phyloP scores from a whole-genome alignment of 768 basidiomycete species.

The Gloeophyllum trabeum region DNA sequence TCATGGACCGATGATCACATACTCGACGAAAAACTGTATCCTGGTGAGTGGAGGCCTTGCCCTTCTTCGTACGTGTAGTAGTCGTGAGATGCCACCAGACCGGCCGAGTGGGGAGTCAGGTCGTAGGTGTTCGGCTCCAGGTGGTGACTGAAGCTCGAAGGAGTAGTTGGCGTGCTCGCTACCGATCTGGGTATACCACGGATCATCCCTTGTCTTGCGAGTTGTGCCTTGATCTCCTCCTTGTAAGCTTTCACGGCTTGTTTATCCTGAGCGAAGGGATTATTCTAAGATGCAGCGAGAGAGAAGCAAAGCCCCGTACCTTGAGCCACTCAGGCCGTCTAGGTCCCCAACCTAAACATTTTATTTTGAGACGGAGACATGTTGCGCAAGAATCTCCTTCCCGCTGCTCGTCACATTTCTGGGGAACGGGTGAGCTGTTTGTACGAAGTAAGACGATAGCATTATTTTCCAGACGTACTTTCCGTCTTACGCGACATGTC shows the following conservation, averaged over 20 bases:
- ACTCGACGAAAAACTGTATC: too few species aligned
- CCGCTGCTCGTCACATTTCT: constrained; percentile 88
- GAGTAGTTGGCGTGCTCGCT: constrained; percentile 33
- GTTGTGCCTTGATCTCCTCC: constrained; percentile 72
- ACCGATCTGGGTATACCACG: constrained; percentile 51
- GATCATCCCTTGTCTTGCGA: constrained; percentile 68
- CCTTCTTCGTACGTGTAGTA: too few species aligned
- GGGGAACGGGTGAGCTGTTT: constrained; percentile 5
- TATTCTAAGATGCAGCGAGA: constrained; percentile 9
- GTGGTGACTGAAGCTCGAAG: constrained; percentile 9
- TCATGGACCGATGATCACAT: too few species aligned
- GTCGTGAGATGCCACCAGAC: too few species aligned
- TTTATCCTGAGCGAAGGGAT: constrained; percentile 48
- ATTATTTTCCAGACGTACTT: constrained; percentile 32
- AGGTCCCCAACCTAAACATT: constrained; percentile 79
- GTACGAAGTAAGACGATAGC: neutral
- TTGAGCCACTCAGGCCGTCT: constrained; percentile 87
- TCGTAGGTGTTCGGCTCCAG: neutral
- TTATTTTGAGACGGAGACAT: constrained; percentile 68
- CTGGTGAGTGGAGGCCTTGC: too few species aligned
- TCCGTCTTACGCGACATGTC: constrained; percentile 78
- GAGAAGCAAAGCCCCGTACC: constrained; percentile 29
- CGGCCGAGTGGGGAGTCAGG: too few species aligned
- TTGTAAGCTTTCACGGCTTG: constrained; percentile 75
- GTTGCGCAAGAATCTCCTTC: constrained; percentile 72